Percentiles rank a stretch among this genome's conserved stretches.
phyloP scores from a whole-genome alignment of 2,329 filamentous ascomycete genomes.

The Hymenoscyphus albidus region DNA sequence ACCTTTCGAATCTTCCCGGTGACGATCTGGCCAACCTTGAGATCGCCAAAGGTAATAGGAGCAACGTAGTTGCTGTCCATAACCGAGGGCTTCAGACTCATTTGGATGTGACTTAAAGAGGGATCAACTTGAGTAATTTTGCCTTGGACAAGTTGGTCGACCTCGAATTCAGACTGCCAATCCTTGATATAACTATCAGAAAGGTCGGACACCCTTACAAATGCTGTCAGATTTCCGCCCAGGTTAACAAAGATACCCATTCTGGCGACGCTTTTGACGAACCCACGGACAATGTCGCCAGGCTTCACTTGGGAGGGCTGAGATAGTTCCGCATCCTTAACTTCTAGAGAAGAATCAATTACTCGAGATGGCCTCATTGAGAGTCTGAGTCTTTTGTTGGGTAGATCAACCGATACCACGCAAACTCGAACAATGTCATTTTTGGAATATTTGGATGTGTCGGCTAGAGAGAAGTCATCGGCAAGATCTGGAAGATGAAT shows the following conservation, averaged over 20 bases:
- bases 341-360: slow-evolving; percentile 75
- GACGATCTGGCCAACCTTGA: slow-evolving; percentile 75
- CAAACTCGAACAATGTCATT: slow-evolving; percentile 88
- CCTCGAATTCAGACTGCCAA: slow-evolving; percentile 85
- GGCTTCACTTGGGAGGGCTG: slow-evolving; percentile 66
- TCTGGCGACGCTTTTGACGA: slow-evolving; percentile 84
- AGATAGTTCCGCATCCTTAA: slow-evolving; percentile 77
- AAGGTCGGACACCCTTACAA: slow-evolving; percentile 81
- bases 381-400: slow-evolving; percentile 79
- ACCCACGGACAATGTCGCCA: slow-evolving; percentile 81
- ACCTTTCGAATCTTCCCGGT: slow-evolving; percentile 92
- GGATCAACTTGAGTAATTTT: slow-evolving; percentile 72
- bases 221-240: slow-evolving; percentile 74
- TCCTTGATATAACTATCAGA: slow-evolving; percentile 91
- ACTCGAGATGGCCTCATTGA: slow-evolving; percentile 85
- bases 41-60: slow-evolving; percentile 68
- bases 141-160: slow-evolving; percentile 87
- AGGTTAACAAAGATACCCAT: slow-evolving; percentile 85
- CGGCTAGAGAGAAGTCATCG: slow-evolving; percentile 81
- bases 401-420: slow-evolving; percentile 71
- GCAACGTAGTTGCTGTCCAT: slow-evolving; percentile 76
- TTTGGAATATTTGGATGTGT: slow-evolving; percentile 71
- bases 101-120: slow-evolving; percentile 67
- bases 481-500: slow-evolving; percentile 78
- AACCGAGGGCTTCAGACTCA: slow-evolving; percentile 83